Evolutionary conservation across 257 asterid species (phyloP), one percentile per base, ranked within the genome.

Genomic region (Forsythia viridissima): DNA sequence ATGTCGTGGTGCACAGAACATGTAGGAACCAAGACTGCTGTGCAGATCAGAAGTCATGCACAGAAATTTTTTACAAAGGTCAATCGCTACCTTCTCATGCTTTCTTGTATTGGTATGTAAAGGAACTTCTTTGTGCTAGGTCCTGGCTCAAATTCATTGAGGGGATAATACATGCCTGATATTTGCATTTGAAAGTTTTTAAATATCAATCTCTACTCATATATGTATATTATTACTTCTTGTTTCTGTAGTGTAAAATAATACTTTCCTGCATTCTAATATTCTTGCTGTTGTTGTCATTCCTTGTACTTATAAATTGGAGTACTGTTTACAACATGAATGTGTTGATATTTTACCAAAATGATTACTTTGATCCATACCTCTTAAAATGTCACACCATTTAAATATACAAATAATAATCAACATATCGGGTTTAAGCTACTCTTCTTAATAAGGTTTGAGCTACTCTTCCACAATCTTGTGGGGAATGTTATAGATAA

Each of bases 41-140:
- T 95, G 93, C 98, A 95, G 96, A 95, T 95, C 87, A 86, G 99
- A 89, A 95, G 99, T 87, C 99, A 95, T 90, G 99, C 99, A 72
- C 99, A 95, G 84, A 95, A 95, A 86, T 93, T 95, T 86, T 95
- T 95, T 79, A 91, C 98, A 36, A 95, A 95, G 99, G 99, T 95
- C 82, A 85, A 84, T 77, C 79, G 80, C 82, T 84, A 76, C 83
- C 81, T 87, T 80, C 85, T 81, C 76, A 74, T 77, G 51, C 81
- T 84, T 75, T 76, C 81, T 80, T 84, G 78, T 10, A 37, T 81
- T 80, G 69, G 46, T 79, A 37, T 76, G 16, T 46, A 18, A 55
- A 44, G 43, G 9, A 68, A 74, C 78, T 74, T 80, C 11, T 41
- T 44, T 79, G 46, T 75, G 42, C 77, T 68, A 44, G 76, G 72